Evolutionary conservation across 192 early-diverging fungal genomes (phyloP).

Genomic region (Rhizoclosmatium sp.): DNA sequence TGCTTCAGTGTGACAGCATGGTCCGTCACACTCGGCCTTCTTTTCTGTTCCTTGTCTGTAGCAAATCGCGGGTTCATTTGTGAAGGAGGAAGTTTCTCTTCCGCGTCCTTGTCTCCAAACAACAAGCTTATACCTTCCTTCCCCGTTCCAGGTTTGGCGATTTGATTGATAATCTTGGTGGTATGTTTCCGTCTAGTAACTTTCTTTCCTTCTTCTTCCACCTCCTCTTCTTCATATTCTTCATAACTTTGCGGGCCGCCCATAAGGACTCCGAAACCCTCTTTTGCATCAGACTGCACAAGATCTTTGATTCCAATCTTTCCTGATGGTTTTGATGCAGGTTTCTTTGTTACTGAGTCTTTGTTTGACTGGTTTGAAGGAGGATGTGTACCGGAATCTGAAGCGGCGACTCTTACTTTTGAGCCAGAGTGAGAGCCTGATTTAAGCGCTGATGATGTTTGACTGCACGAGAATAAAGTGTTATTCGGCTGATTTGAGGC

Average conservation of each 20-base stretch:
- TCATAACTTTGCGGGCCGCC: neutral
- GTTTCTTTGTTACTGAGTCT: neutral
- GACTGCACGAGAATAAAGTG: too few species aligned
- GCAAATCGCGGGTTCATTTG: neutral
- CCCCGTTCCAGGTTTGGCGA: neutral
- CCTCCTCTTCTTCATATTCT: constrained; percentile 3
- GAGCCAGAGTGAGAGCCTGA: neutral
- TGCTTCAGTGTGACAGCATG: neutral
- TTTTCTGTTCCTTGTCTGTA: neutral
- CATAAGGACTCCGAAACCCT: neutral
- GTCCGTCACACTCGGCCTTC: neutral
- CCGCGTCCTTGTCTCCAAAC: constrained; percentile 6
- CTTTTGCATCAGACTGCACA: constrained; percentile 2
- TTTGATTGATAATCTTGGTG: constrained; percentile 1
- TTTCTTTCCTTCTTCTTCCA: neutral
- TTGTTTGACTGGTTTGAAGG: neutral
- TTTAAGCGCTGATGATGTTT: neutral
- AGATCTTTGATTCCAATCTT: constrained; percentile 7
- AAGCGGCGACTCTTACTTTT: neutral
- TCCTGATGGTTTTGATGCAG: neutral
- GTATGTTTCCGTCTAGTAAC: neutral
- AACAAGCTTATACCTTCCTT: constrained; percentile 17
- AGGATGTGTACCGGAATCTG: neutral
- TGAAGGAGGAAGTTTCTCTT: neutral
- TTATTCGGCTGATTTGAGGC: too few species aligned